These are phyloP conservation scores for Quercus wislizeni DNA, from an alignment of 306 rosid species.

Conservation along the genomic window DNA sequence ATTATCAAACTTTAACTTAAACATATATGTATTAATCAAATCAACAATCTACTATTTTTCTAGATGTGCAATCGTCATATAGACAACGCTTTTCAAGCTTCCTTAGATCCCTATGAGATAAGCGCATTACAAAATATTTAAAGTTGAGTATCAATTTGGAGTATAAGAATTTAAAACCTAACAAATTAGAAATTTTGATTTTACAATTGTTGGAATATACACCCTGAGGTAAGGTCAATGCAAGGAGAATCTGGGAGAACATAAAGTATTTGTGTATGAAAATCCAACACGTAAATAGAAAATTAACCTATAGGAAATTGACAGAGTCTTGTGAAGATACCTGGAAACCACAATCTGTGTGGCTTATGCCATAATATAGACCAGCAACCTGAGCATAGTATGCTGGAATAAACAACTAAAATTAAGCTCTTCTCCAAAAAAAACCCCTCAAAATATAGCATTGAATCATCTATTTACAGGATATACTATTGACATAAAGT, in stretches of 20 bases:
- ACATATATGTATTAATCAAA: not conserved
- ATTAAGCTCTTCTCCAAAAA: slow-evolving; percentile 11
- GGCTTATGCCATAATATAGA: slow-evolving; percentile 56
- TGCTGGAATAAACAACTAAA: slow-evolving; percentile 48
- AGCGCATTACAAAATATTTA: not conserved
- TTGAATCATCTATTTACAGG: not conserved
- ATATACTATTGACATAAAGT: not conserved
- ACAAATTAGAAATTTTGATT: not conserved
- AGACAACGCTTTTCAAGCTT: not conserved
- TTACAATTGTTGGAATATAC: not conserved
- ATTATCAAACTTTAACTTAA: not conserved
- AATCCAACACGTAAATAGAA: not conserved
- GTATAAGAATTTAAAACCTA: not conserved
- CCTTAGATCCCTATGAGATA: not conserved
- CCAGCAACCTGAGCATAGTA: slow-evolving; percentile 90
- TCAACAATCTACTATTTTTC: not conserved
- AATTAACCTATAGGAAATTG: not conserved
- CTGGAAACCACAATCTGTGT: slow-evolving; percentile 69
- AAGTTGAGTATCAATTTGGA: not conserved
- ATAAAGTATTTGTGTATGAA: not conserved
- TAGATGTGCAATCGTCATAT: not conserved
- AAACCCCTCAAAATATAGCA: not conserved
- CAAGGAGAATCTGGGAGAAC: not conserved
- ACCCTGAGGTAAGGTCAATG: not conserved
- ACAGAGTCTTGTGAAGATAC: slow-evolving; percentile 29